Evolutionary conservation across 2,329 filamentous ascomycete genomes (phyloP).

Genomic region (Amauroascus niger): DNA sequence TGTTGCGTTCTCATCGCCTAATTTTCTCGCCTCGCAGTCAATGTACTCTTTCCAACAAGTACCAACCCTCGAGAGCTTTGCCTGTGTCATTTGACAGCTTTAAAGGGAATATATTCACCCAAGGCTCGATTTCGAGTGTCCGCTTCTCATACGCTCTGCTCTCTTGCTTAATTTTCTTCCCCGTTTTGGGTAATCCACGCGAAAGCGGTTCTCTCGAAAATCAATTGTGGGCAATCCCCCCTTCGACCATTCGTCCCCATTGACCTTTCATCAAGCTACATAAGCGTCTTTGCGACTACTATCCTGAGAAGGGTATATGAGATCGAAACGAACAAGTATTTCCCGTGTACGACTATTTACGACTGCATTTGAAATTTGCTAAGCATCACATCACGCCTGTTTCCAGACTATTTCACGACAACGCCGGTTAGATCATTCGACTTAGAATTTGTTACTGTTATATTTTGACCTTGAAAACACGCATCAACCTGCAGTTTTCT

Average conservation of each 20-base stretch:
- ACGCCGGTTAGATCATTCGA: constrained; percentile 2
- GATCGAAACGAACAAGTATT: neutral
- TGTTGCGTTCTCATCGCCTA: constrained; percentile 8
- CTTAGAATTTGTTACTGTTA: neutral
- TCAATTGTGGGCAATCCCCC: too few species aligned
- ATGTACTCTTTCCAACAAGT: constrained; percentile 12
- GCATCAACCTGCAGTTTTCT: neutral
- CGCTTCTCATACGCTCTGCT: neutral
- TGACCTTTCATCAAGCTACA: neutral
- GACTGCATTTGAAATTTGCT: constrained; percentile 3
- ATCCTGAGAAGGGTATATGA: neutral
- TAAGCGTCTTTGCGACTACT: neutral
- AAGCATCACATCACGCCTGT: neutral
- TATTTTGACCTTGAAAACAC: neutral
- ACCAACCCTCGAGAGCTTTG: neutral
- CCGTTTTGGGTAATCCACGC: neutral
- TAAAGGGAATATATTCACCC: neutral
- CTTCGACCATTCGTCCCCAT: neutral
- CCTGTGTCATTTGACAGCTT: neutral
- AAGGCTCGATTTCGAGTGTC: neutral
- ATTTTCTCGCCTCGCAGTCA: constrained; percentile 5
- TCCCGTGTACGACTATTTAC: constrained; percentile 7
- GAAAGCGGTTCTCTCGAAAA: too few species aligned
- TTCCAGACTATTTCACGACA: neutral
- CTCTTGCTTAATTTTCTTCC: neutral